phyloP scores from a whole-genome alignment of 1,139 yeast species.

The Candida sanyaensis region DNA sequence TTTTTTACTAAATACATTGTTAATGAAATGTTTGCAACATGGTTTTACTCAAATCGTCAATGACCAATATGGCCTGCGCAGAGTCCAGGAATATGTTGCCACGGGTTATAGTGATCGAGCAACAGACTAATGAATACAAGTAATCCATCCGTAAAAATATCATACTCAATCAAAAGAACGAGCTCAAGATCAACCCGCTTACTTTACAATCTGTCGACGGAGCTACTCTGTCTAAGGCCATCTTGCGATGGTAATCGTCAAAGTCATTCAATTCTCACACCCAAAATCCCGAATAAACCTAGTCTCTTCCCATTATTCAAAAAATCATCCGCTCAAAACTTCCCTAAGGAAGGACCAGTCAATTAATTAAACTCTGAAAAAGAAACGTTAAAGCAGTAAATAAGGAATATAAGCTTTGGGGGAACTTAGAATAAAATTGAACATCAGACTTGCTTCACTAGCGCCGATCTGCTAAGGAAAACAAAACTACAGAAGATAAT shows the following conservation, averaged over 20 bases:
- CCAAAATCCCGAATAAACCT: constrained; percentile 26
- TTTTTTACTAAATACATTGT: background rate
- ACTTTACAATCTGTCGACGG: constrained; percentile 83
- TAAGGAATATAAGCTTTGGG: constrained; percentile 10
- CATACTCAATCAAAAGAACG: constrained; percentile 29
- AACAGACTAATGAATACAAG: constrained; percentile 33
- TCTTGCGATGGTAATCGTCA: constrained; percentile 16
- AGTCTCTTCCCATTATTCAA: constrained; percentile 14
- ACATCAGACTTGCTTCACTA: constrained; percentile 57
- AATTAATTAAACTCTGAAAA: constrained; percentile 10
- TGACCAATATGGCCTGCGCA: constrained; percentile 77
- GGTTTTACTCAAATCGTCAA: constrained; percentile 91
- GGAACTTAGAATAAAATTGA: constrained; percentile 8
- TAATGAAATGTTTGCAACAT: constrained; percentile 69
- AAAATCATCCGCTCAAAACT: constrained; percentile 51
- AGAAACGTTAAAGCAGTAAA: constrained; percentile 28
- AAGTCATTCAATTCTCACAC: constrained; percentile 10
- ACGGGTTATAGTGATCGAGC: constrained; percentile 54
- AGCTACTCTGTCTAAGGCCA: constrained; percentile 72
- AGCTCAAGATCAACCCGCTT: constrained; percentile 69
- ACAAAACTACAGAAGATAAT: constrained; percentile 31
- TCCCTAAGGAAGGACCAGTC: constrained; percentile 50
- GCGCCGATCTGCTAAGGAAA: constrained; percentile 67
- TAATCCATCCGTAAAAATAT: constrained; percentile 1
- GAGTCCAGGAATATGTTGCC: constrained; percentile 94